phyloP scores from a whole-genome alignment of 371 early-diverging fungal species.

The Zopfochytrium polystomum region DNA sequence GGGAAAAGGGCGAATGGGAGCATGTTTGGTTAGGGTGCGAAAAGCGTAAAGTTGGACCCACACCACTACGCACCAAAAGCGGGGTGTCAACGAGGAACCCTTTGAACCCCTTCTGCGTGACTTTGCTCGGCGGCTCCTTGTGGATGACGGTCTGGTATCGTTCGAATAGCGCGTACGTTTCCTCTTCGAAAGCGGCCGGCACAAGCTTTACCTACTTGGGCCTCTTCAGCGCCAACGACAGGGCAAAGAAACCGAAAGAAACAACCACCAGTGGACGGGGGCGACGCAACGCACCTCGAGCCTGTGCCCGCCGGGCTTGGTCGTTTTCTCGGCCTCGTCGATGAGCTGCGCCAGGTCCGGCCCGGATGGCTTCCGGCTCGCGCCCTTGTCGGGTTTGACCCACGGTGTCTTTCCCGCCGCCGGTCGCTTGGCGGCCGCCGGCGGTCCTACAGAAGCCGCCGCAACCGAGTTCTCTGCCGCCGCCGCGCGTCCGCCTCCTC shows the following conservation, averaged over 20 bases:
- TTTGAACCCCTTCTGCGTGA: constrained; percentile 53
- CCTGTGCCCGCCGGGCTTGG: background rate
- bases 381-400: constrained; percentile 7
- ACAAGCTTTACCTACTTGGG: constrained; percentile 39
- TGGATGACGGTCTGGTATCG: constrained; percentile 82
- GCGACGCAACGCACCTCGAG: constrained; percentile 9
- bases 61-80: no score
- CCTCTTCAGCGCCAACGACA: background rate
- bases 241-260: background rate
- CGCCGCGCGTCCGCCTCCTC: no score
- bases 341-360: constrained; percentile 6
- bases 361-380: background rate
- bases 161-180: constrained; percentile 69
- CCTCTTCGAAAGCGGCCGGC: constrained; percentile 64
- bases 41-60: no score
- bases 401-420: constrained; percentile 6
- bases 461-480: no score
- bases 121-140: constrained; percentile 60
- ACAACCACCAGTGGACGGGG: no score
- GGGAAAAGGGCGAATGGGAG: no score
- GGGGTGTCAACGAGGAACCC: constrained; percentile 79
- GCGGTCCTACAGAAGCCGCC: no score
- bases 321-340: background rate
- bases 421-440: constrained; percentile 3
- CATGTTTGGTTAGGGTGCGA: no score